phyloP scores from a whole-genome alignment of 1,284 basidiomycete species.

The Amylostereum chailletii region DNA sequence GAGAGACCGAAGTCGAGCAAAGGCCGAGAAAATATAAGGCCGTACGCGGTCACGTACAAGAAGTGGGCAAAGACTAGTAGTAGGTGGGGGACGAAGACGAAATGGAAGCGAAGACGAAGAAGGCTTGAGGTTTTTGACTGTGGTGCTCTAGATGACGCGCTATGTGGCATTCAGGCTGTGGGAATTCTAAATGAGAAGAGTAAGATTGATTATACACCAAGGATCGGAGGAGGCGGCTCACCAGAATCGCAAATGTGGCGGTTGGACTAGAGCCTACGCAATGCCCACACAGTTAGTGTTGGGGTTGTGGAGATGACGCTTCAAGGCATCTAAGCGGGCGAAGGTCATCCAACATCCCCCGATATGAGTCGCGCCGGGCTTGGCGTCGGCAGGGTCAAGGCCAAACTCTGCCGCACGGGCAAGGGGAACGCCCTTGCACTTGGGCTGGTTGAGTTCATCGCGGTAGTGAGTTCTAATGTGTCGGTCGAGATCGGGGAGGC shows the following conservation, averaged over 20 bases:
- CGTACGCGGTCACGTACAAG: too few species aligned
- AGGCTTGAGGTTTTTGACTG: too few species aligned
- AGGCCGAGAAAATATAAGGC: too few species aligned
- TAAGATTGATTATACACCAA: neutral
- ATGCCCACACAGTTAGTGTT: conserved; percentile 3
- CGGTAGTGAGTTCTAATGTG: conserved; percentile 17
- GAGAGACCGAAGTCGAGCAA: too few species aligned
- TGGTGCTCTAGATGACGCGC: too few species aligned
- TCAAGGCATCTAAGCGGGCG: conserved; percentile 19
- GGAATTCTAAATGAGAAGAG: neutral
- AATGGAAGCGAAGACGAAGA: too few species aligned
- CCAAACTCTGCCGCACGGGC: conserved; percentile 8
- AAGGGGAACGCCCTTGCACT: conserved; percentile 18
- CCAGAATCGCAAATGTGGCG: neutral
- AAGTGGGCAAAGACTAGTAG: too few species aligned
- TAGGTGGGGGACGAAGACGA: too few species aligned
- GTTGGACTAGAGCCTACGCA: conserved; percentile 10
- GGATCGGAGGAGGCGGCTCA: neutral
- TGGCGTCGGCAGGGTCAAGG: conserved; percentile 4
- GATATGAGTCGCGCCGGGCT: conserved; percentile 9
- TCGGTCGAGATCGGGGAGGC: conserved; percentile 18
- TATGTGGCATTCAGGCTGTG: too few species aligned
- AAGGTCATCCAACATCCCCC: conserved; percentile 20
- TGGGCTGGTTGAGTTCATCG: conserved; percentile 9
- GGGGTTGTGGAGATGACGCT: conserved; percentile 17